A percentile compares a stretch with the other conserved stretches of the same genome.
phyloP scores from a whole-genome alignment of 768 basidiomycete genomes.

The Phanerochaete carnosa region DNA sequence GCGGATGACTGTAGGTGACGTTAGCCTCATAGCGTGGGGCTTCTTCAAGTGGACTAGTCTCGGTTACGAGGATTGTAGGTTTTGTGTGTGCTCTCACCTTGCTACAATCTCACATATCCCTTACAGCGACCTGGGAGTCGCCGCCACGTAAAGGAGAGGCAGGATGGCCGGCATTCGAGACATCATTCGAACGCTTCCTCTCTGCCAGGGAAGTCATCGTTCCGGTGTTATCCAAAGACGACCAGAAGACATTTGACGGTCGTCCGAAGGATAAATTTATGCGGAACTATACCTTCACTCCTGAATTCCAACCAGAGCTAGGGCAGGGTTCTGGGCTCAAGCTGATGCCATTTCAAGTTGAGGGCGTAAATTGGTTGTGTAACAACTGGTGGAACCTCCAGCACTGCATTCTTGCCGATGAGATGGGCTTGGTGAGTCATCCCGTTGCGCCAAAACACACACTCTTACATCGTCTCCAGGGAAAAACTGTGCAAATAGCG shows the following conservation, averaged over 20 bases:
- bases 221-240: slow-evolving; percentile 40
- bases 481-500: slow-evolving; percentile 90
- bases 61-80: slow-evolving; percentile 86
- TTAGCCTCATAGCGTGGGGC: slow-evolving; percentile 68
- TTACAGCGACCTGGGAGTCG: slow-evolving; percentile 87
- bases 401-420: slow-evolving; percentile 90
- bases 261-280: slow-evolving; percentile 58
- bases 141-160: slow-evolving; percentile 62
- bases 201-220: slow-evolving; percentile 59
- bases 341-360: slow-evolving; percentile 87
- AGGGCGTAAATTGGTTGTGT: slow-evolving; percentile 82
- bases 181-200: slow-evolving; percentile 67
- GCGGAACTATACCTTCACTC: slow-evolving; percentile 39
- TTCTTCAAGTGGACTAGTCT: slow-evolving; percentile 94
- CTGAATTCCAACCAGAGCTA: slow-evolving; percentile 57
- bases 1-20: slow-evolving; percentile 45
- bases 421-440: slow-evolving; percentile 83
- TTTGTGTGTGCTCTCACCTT: not conserved
- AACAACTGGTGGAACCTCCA: slow-evolving; percentile 88
- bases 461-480: slow-evolving; percentile 37
- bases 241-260: slow-evolving; percentile 43
- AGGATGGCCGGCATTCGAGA: slow-evolving; percentile 60
- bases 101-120: not conserved
- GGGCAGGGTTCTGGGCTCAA: slow-evolving; percentile 61
- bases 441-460: not conserved